A percentile compares a stretch with the other conserved stretches of the same genome.
These are phyloP conservation scores for Helicocarpus griseus DNA, from an alignment of 2,329 filamentous ascomycete species.

Conservation along the genomic window DNA sequence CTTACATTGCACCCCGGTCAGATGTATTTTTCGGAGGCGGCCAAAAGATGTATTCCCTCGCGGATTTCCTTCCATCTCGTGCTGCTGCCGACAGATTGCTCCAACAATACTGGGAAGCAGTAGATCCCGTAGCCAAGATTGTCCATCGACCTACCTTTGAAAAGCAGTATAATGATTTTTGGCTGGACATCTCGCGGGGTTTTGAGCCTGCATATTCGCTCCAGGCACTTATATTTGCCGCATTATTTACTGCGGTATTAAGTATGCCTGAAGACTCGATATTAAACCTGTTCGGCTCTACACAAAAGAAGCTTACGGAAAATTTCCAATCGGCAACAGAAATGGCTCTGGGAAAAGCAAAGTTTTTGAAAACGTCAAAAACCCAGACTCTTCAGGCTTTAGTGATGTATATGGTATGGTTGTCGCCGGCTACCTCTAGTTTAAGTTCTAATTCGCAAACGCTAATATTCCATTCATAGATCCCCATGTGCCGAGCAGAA, in stretches of 20 bases:
- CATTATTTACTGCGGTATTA: slow-evolving; percentile 58
- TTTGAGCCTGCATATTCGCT: slow-evolving; percentile 54
- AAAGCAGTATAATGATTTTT: slow-evolving; percentile 54
- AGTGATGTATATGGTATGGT: slow-evolving; percentile 61
- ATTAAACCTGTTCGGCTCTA: slow-evolving; percentile 44
- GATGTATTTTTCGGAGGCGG: slow-evolving; percentile 56
- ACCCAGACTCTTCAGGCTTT: slow-evolving; percentile 69
- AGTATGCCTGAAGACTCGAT: slow-evolving; percentile 52
- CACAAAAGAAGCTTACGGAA: slow-evolving; percentile 50
- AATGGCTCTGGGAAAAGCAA: slow-evolving; percentile 56
- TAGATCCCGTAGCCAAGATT: slow-evolving; percentile 59
- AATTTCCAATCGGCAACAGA: slow-evolving; percentile 59
- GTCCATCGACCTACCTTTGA: slow-evolving; percentile 61
- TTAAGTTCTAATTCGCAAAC: slow-evolving; percentile 10
- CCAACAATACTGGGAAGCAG: slow-evolving; percentile 56
- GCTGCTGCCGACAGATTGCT: slow-evolving; percentile 52
- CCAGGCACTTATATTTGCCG: slow-evolving; percentile 60
- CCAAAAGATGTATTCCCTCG: slow-evolving; percentile 40
- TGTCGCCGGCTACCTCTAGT: background rate
- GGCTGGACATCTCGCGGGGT: slow-evolving; percentile 49
- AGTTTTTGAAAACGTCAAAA: slow-evolving; percentile 61
- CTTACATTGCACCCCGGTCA: slow-evolving; percentile 59
- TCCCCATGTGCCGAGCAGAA: slow-evolving; percentile 62
- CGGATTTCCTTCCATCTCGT: slow-evolving; percentile 52
- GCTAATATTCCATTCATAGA: slow-evolving; percentile 32